These are phyloP conservation scores for Termitomyces sp. DNA, from an alignment of 768 basidiomycete species.

Conservation along the genomic window DNA sequence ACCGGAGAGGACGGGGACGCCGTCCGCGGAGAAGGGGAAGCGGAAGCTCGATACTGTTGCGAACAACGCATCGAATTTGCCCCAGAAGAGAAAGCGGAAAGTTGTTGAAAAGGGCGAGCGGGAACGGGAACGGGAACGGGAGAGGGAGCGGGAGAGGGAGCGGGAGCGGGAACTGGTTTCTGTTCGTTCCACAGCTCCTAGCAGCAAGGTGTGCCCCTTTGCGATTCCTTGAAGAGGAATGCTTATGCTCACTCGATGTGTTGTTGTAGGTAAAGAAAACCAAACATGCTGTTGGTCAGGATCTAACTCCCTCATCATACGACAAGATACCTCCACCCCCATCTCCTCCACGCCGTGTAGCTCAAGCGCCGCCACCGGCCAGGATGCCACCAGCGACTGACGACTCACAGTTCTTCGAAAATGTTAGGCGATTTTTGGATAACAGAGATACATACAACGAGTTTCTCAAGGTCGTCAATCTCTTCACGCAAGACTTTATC, in stretches of 20 bases:
- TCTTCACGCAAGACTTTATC: slow-evolving; percentile 93
- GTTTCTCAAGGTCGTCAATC: slow-evolving; percentile 91
- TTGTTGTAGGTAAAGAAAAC: slow-evolving; percentile 26
- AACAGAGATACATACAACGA: slow-evolving; percentile 84
- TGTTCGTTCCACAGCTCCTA: slow-evolving; percentile 26
- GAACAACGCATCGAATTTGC: slow-evolving; percentile 36
- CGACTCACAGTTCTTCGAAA: slow-evolving; percentile 86
- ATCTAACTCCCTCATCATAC: slow-evolving; percentile 35
- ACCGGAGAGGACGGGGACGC: slow-evolving; percentile 29
- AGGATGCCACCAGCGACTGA: slow-evolving; percentile 28
- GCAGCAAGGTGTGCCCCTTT: slow-evolving; percentile 32
- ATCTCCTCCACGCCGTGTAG: slow-evolving; percentile 19
- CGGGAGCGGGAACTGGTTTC: slow-evolving; percentile 22
- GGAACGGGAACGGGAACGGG: slow-evolving; percentile 27
- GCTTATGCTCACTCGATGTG: not conserved
- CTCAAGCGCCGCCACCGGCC: slow-evolving; percentile 22
- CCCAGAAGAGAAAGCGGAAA: slow-evolving; percentile 72
- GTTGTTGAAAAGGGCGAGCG: slow-evolving; percentile 41
- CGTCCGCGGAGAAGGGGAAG: slow-evolving; percentile 36
- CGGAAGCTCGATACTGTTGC: slow-evolving; percentile 32
- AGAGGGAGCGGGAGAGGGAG: not conserved
- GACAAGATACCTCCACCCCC: slow-evolving; percentile 33
- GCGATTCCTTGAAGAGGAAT: not conserved
- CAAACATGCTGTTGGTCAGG: slow-evolving; percentile 35
- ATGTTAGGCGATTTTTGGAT: slow-evolving; percentile 71